Percentiles rank a stretch among this genome's conserved stretches.
phyloP scores from a whole-genome alignment of 2,329 filamentous ascomycete genomes.

The Endoconidiophora laricicola region DNA sequence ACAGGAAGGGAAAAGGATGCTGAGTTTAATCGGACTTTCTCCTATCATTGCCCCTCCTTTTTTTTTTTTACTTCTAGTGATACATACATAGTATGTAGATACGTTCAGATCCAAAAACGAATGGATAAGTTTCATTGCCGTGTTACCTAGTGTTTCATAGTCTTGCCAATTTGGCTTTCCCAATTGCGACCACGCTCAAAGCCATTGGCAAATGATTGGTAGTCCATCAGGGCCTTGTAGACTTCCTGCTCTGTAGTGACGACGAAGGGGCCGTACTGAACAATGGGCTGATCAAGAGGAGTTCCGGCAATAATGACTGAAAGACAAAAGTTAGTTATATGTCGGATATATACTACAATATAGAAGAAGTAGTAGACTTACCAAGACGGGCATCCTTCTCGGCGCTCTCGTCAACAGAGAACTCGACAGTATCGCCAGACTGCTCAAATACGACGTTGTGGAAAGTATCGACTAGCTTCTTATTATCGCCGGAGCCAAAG shows the following conservation, averaged over 20 bases:
- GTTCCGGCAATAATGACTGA: conserved; percentile 58
- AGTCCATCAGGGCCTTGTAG: conserved; percentile 61
- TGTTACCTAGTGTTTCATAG: conserved; percentile 30
- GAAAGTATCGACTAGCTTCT: conserved; percentile 46
- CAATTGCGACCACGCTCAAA: conserved; percentile 67
- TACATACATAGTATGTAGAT: no score
- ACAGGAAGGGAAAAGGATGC: no score
- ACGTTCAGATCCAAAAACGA: no score
- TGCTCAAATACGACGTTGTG: conserved; percentile 83
- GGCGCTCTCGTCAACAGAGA: conserved; percentile 50
- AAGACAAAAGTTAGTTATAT: background rate
- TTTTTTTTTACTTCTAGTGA: no score
- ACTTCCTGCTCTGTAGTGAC: conserved; percentile 55
- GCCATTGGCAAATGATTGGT: conserved; percentile 54
- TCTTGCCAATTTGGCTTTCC: conserved; percentile 76
- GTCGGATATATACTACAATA: background rate
- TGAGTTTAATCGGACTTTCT: no score
- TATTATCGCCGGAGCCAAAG: conserved; percentile 38
- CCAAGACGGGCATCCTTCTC: conserved; percentile 37
- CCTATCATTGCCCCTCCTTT: no score
- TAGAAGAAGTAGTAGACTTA: conserved; percentile 12
- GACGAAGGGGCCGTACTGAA: conserved; percentile 81
- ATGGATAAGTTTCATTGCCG: no score
- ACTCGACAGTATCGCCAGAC: conserved; percentile 58
- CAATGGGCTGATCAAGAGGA: conserved; percentile 62